A percentile compares a stretch with the other conserved stretches of the same genome.
Evolutionary conservation across 352 stramenopile species (phyloP).

Genomic region (Peronospora belbahrii): DNA sequence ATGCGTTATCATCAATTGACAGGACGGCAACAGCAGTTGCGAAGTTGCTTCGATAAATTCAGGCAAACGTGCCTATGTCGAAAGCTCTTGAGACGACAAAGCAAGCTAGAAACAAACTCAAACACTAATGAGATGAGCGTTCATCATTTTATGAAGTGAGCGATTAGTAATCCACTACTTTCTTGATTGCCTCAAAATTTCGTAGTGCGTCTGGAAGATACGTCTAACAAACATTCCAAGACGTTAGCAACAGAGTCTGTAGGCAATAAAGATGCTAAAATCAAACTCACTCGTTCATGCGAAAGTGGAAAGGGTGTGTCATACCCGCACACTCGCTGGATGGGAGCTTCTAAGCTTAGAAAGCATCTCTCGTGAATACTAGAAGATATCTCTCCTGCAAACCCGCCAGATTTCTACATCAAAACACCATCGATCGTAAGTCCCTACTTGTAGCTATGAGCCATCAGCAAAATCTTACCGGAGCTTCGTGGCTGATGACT

Average conservation of each 20-base stretch:
- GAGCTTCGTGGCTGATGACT: slow-evolving; percentile 95
- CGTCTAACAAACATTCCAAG: slow-evolving; percentile 28
- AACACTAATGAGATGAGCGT: slow-evolving; percentile 1
- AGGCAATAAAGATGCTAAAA: not conserved
- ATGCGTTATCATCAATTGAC: slow-evolving; percentile 66
- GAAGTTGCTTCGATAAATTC: slow-evolving; percentile 72
- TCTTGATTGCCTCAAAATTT: slow-evolving; percentile 94
- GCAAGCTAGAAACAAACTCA: no score
- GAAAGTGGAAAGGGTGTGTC: slow-evolving; percentile 96
- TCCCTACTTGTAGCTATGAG: not conserved
- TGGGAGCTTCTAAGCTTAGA: slow-evolving; percentile 92
- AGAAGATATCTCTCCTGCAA: slow-evolving; percentile 94
- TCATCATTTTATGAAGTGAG: slow-evolving; percentile 1
- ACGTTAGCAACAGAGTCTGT: not conserved
- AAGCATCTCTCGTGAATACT: slow-evolving; percentile 93
- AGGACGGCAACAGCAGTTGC: slow-evolving; percentile 69
- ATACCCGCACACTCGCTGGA: slow-evolving; percentile 91
- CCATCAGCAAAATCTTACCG: slow-evolving; percentile 44
- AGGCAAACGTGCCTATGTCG: slow-evolving; percentile 83
- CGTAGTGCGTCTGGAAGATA: slow-evolving; percentile 92
- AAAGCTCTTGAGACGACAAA: no score
- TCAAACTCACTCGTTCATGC: slow-evolving; percentile 87
- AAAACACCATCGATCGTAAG: slow-evolving; percentile 3
- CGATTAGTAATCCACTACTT: slow-evolving; percentile 79
- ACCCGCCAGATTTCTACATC: slow-evolving; percentile 83